Base-by-base conservation (phyloP, 2,329 filamentous ascomycete species). In the Aspergillus awamori region DNA sequence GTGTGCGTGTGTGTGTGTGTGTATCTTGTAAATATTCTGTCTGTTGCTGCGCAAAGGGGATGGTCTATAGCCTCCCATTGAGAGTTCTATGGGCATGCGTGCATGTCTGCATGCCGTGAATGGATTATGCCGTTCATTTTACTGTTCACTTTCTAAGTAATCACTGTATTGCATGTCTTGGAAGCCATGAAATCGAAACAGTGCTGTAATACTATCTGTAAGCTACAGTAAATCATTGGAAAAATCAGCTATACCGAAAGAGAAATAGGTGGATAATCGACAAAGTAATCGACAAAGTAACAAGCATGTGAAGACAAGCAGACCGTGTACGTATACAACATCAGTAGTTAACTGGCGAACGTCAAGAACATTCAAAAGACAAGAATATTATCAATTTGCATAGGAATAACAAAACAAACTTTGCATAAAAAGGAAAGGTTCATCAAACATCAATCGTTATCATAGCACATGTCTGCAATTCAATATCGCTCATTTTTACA, bases 361-460 rank as follows among this genome's bases (percentile, higher is more conserved):
- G 5, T 36, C 33, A 15, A 36, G 26, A 36, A 36, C 33, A 36
- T 13, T 15, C 33, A 36, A 36, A 5, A 13, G 20, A 20, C 17
- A 20, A 20, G 20, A 13, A 4, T 8, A 20, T 45, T 24, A 45
- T 22, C 17, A 45, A 22, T 5, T 4, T 8, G 41, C 41, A 45
- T 45, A 13, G 3, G 3, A 24, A 24, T 45, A 6, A 30, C 17
- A 30, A 6, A 17, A 28, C 26, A 49, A 30, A 26, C 28, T 28
- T n/a, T 26, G 41, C 38, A 13, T 20, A 36, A 20, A 13, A 22
- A 6, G 13, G 17, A 17, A 36, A 36, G 26, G 11, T 20, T 41
- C 56, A 43, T 51, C 22, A 52, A 28, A 53, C 45, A 41, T 57
- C 26, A 55, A 24, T 56, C 53, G 24, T 56, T 56, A 56, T 56